These are phyloP conservation scores for Tribonema minus DNA, from an alignment of 108 stramenopile genomes.

Conservation along the genomic window DNA sequence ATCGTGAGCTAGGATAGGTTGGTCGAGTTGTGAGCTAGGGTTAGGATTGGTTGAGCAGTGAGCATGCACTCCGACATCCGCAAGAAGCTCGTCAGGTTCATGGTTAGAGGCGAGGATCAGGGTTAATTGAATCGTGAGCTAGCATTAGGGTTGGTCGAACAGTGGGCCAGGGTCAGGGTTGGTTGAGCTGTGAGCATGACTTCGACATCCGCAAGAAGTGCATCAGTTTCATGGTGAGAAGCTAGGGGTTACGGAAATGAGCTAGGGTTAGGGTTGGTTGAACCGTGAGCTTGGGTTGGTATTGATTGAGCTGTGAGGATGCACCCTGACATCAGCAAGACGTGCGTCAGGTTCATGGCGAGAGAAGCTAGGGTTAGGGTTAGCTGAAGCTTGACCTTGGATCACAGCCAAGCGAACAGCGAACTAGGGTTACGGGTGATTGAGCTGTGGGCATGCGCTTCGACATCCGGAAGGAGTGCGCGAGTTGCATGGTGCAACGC, in stretches of 20 bases:
- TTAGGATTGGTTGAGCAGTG: not conserved
- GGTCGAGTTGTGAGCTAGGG: not conserved
- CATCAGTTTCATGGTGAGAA: conserved; percentile 24
- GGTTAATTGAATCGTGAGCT: not conserved
- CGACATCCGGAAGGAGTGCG: no score
- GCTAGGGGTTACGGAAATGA: not conserved
- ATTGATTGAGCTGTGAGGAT: not conserved
- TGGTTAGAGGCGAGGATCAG: not conserved
- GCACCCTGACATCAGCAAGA: conserved; percentile 32
- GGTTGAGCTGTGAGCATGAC: no score
- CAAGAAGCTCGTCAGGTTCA: conserved; percentile 17
- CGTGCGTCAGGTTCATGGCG: conserved; percentile 36
- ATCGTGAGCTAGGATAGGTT: not conserved
- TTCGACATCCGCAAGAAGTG: no score
- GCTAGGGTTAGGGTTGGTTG: not conserved
- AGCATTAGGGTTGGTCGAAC: not conserved
- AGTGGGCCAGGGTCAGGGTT: not conserved
- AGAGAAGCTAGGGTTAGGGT: no score
- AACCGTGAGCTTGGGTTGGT: not conserved
- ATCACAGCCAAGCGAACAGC: not conserved
- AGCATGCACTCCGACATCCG: conserved; percentile 40
- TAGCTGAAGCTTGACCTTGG: not conserved
- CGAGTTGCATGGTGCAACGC: conserved; percentile 14
- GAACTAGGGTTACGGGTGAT: not conserved
- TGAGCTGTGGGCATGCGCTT: no score